phyloP scores from a whole-genome alignment of 176 grass and related monocot species.

The Elymus sibiricus region DNA sequence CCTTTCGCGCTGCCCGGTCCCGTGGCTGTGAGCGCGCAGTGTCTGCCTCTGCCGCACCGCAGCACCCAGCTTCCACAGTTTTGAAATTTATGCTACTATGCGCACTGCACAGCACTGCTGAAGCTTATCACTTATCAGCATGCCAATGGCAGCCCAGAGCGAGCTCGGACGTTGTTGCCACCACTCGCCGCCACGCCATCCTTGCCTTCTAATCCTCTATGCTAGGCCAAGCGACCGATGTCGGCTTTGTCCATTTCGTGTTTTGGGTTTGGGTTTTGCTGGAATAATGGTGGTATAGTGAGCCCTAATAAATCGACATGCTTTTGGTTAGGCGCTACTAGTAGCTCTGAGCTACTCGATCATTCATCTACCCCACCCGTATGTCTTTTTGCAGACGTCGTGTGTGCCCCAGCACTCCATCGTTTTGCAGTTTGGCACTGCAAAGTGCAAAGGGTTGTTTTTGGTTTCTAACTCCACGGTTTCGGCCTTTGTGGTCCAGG shows the following conservation, averaged over 20 bases:
- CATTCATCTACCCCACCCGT: constrained; percentile 7
- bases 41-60: background rate
- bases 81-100: too few species aligned
- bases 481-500: constrained; percentile 28
- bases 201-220: too few species aligned
- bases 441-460: constrained; percentile 12
- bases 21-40: background rate
- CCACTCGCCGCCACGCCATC: too few species aligned
- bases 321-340: background rate
- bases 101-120: background rate
- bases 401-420: background rate
- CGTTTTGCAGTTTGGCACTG: background rate
- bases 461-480: constrained; percentile 11
- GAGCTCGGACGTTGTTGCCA: too few species aligned
- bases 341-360: background rate
- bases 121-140: background rate
- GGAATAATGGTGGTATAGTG: background rate
- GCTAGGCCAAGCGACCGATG: background rate
- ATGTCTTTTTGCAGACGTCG: constrained; percentile 1
- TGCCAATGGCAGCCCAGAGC: background rate
- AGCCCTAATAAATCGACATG: background rate
- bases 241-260: background rate
- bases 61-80: constrained; percentile 23
- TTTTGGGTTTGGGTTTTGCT: constrained; percentile 9
- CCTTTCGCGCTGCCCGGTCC: background rate